These are phyloP conservation scores for Carallia brachiata DNA, from an alignment of 345 rosid species.

Conservation along the genomic window DNA sequence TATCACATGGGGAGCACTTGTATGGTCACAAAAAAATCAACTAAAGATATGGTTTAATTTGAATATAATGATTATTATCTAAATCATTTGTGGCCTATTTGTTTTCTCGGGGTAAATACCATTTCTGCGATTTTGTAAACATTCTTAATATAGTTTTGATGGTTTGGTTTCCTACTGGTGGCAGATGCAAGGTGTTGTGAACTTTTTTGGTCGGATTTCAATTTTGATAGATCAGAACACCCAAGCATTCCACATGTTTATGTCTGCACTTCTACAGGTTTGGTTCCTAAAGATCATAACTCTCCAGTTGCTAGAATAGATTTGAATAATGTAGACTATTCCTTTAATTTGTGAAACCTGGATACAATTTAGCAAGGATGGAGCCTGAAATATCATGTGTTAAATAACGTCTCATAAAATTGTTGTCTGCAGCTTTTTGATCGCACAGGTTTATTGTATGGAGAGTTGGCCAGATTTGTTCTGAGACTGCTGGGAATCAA, in stretches of 20 bases:
- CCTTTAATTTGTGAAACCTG: too few relatives aligned
- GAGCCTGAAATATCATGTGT: not conserved
- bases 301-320: not conserved
- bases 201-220: slow-evolving; percentile 33
- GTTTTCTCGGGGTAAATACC: not conserved
- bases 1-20: not conserved
- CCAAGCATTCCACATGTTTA: slow-evolving; percentile 37
- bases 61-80: not conserved
- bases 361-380: too few relatives aligned
- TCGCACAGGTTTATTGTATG: slow-evolving; percentile 79
- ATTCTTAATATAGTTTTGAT: too few relatives aligned
- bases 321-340: not conserved
- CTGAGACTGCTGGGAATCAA: slow-evolving; percentile 77
- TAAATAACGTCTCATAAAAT: slow-evolving; percentile 10
- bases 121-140: not conserved
- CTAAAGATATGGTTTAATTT: not conserved
- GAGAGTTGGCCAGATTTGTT: slow-evolving; percentile 94
- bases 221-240: slow-evolving; percentile 34
- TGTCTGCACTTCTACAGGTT: slow-evolving; percentile 38
- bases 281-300: not conserved
- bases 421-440: slow-evolving; percentile 72
- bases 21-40: not conserved
- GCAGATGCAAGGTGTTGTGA: slow-evolving; percentile 41
- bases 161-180: not conserved
- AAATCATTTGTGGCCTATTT: not conserved